Evolutionary conservation across 768 basidiomycete species (phyloP).

Genomic region (Tylopilus subfusipes): DNA sequence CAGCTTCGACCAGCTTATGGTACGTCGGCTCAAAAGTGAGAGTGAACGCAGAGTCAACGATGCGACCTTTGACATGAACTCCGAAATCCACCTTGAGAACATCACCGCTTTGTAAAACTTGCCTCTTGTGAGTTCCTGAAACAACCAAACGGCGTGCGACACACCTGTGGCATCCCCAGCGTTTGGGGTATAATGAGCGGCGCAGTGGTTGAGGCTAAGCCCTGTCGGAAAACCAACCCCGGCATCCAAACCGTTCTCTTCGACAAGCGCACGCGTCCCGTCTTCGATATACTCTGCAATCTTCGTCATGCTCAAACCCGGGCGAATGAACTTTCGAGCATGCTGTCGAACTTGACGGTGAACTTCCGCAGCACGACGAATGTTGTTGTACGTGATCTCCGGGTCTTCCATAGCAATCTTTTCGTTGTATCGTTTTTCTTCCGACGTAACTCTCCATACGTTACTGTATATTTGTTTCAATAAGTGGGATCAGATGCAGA

Average conservation of each 20-base stretch:
- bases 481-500: not conserved
- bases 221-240: constrained; percentile 98
- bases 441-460: constrained; percentile 81
- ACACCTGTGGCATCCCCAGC: constrained; percentile 81
- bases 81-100: constrained; percentile 97
- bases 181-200: constrained; percentile 96
- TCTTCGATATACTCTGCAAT: constrained; percentile 94
- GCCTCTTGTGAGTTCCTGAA: constrained; percentile 6
- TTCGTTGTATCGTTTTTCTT: constrained; percentile 86
- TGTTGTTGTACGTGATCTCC: constrained; percentile 80
- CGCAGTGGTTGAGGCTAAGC: constrained; percentile 88
- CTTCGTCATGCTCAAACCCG: constrained; percentile 92
- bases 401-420: constrained; percentile 74
- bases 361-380: constrained; percentile 92
- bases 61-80: constrained; percentile 95
- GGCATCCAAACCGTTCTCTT: constrained; percentile 79
- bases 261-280: constrained; percentile 85
- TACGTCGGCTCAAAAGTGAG: constrained; percentile 87
- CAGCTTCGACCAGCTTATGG: constrained; percentile 84
- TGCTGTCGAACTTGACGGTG: constrained; percentile 87
- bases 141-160: constrained; percentile 23
- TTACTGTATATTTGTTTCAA: constrained; percentile 52
- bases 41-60: constrained; percentile 95
- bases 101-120: constrained; percentile 80
- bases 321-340: constrained; percentile 79